Evolutionary conservation across 2,329 filamentous ascomycete genomes (phyloP), one percentile per base, ranked within the genome.

Genomic region (Fusarium falciforme): DNA sequence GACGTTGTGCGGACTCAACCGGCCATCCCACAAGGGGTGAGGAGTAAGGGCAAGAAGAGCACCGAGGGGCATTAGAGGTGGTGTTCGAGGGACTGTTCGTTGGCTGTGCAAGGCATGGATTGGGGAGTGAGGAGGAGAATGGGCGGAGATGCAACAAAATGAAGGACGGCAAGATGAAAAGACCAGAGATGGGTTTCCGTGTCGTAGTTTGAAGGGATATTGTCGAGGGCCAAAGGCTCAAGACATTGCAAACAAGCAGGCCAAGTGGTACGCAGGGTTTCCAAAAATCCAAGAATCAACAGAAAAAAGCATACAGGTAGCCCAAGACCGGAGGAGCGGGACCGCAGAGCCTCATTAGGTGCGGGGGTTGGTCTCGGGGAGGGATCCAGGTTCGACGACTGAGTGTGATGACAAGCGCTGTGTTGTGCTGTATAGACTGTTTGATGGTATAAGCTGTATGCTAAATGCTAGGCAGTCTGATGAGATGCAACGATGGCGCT

Each of bases 221-320:
- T 6, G 17, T n/a, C 11, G 6, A 54, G 49, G 12, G 17, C 9
- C 27, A 54, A 54, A 20, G 27, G 17, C 27, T 33, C 27, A 54
- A 31, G 17, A 52, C 25, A n/a, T n/a, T 29, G 47, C 25, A 36
- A 20, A n/a, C 22, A 33, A 29, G 29, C 16, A 59, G 33, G 27
- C 16, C n/a, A 35, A 58, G n/a, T 27, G 25, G 33, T 17, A 17
- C 27, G 31, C 25, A 29, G n/a, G 17, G 14, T 25, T 38, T 27
- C 20, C n/a, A 35, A 25, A 29, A 31, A 31, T 6, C 35, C 22
- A 47, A 36, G 9, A 52, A 58, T n/a, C 35, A 61, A 47, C 3
- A 61, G 61, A 44, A 36, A 64, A 31, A 49, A 22, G 49, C 72
- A 74, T 74, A 74, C 72, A 67, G 52, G 47, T 20, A 40, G 59